Conservation (phyloP, 1,139 yeast genomes). For the Zygosaccharomyces pseudobailii region DNA sequence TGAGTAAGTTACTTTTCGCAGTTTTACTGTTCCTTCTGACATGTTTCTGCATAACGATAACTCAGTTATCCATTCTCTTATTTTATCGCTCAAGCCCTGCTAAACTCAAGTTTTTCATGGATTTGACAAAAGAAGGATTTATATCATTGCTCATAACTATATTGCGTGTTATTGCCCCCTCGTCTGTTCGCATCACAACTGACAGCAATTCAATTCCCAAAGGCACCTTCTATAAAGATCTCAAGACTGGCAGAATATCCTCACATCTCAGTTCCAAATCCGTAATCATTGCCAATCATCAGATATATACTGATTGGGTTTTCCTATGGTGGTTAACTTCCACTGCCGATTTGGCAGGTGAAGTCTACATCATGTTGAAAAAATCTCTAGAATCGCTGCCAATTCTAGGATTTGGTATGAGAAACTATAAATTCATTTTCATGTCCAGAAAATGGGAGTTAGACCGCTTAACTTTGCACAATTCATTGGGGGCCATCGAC, state of each 20-base stretch:
- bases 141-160: conserved; percentile 29
- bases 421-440: conserved; percentile 69
- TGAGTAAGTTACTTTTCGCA: conserved; percentile 4
- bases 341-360: conserved; percentile 58
- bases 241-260: conserved; percentile 18
- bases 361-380: conserved; percentile 68
- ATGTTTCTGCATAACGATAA: conserved; percentile 7
- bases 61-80: conserved; percentile 21
- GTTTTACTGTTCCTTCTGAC: conserved; percentile 19
- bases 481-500: conserved; percentile 51
- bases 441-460: conserved; percentile 73
- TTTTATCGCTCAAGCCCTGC: conserved; percentile 14
- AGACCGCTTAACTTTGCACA: conserved; percentile 59
- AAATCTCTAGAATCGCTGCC: conserved; percentile 75
- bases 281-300: conserved; percentile 63
- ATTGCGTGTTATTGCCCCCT: conserved; percentile 31
- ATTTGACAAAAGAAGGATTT: conserved; percentile 29
- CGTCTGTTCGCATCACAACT: conserved; percentile 30
- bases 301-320: conserved; percentile 92
- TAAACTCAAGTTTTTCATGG: conserved; percentile 21
- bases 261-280: conserved; percentile 25
- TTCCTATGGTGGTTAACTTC: conserved; percentile 85
- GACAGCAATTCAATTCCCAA: conserved; percentile 27
- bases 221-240: conserved; percentile 24
- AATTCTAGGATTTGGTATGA: conserved; percentile 84